Conservation (phyloP, 208 protist genomes). For the Crithidia fasciculata region DNA sequence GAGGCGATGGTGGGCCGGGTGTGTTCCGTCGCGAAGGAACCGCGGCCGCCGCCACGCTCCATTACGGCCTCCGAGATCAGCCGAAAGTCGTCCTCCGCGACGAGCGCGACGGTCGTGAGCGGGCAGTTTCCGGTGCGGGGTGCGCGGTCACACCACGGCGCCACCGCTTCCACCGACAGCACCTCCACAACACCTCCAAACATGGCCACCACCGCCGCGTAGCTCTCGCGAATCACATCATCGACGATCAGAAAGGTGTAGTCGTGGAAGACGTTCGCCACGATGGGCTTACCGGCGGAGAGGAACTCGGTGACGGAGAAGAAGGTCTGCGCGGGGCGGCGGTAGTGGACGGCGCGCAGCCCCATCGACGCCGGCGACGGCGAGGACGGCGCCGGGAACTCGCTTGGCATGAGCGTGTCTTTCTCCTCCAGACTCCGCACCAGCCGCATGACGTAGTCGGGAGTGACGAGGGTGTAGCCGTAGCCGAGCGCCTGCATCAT, state of each 20-base stretch:
- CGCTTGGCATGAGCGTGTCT: constrained; percentile 35
- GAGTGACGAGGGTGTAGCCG: constrained; percentile 75
- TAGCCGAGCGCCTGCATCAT: constrained; percentile 64
- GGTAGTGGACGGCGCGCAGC: constrained; percentile 59
- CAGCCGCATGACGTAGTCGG: constrained; percentile 47
- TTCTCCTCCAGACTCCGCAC: constrained; percentile 35
- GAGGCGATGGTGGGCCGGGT: constrained; percentile 15
- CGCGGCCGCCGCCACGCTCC: constrained; percentile 18
- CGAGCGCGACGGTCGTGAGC: constrained; percentile 32
- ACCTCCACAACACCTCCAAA: constrained; percentile 46
- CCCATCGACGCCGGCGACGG: constrained; percentile 41
- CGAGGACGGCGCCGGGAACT: constrained; percentile 48
- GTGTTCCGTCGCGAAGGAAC: constrained; percentile 5
- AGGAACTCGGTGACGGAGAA: constrained; percentile 65
- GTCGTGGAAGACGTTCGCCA: constrained; percentile 36
- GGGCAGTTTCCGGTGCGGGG: constrained; percentile 16
- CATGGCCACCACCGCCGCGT: constrained; percentile 36
- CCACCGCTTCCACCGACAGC: constrained; percentile 22
- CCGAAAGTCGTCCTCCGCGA: constrained; percentile 39
- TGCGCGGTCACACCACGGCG: constrained; percentile 10
- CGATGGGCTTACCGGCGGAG: constrained; percentile 36
- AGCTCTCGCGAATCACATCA: constrained; percentile 19
- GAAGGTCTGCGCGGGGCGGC: constrained; percentile 56
- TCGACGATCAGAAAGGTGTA: constrained; percentile 59
- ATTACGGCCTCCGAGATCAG: constrained; percentile 41